A percentile compares a stretch with the other conserved stretches of the same genome.
These are phyloP conservation scores for Malassezia furfur DNA, from an alignment of 1,284 basidiomycete genomes.

Conservation along the genomic window DNA sequence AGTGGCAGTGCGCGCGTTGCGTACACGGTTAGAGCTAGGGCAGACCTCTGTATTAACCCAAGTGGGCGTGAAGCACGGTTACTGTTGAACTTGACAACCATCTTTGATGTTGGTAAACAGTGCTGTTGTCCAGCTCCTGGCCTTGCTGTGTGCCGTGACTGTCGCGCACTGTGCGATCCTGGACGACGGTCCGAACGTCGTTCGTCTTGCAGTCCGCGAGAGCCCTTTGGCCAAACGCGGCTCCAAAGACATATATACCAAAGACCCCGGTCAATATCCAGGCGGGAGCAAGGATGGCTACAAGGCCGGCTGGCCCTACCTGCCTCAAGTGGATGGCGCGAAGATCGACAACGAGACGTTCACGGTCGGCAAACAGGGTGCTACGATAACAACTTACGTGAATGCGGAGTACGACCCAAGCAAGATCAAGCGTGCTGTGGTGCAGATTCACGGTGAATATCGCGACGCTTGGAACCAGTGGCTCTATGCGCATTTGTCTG, in stretches of 20 bases:
- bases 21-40: no score
- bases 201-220: background rate
- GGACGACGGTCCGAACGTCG: background rate
- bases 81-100: no score
- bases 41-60: no score
- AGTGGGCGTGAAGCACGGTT: no score
- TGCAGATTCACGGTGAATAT: slow-evolving; percentile 39
- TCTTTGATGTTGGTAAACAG: background rate
- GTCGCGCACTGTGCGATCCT: background rate
- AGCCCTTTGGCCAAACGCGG: background rate
- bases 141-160: background rate
- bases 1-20: no score
- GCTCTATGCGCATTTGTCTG: slow-evolving; percentile 32
- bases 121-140: background rate
- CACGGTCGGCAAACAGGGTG: slow-evolving; percentile 18
- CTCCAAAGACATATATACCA: background rate
- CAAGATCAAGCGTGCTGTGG: slow-evolving; percentile 34
- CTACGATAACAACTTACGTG: slow-evolving; percentile 28
- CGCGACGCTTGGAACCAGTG: slow-evolving; percentile 42
- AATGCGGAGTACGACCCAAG: slow-evolving; percentile 21
- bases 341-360: slow-evolving; percentile 32
- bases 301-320: slow-evolving; percentile 21
- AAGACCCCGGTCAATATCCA: slow-evolving; percentile 26
- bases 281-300: slow-evolving; percentile 18
- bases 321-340: slow-evolving; percentile 28